phyloP scores from a whole-genome alignment of 805 yeast genomes.

The Priceomyces carsonii region DNA sequence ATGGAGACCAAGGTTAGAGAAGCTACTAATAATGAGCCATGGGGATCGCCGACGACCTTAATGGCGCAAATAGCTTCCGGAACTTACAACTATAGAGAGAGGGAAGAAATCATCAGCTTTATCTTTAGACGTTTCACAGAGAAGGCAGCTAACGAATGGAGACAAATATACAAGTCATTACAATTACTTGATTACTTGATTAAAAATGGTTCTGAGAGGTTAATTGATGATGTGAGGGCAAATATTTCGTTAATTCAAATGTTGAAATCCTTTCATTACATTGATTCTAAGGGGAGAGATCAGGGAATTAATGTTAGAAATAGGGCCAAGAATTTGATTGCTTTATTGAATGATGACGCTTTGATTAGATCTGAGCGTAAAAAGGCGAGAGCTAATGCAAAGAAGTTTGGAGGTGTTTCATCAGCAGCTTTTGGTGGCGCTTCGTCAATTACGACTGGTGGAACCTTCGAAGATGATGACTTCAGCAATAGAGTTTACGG shows the following conservation, averaged over 20 bases:
- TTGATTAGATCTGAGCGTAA: conserved; percentile 81
- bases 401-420: conserved; percentile 81
- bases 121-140: conserved; percentile 89
- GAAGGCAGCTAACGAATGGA: conserved; percentile 95
- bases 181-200: conserved; percentile 89
- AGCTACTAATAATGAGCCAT: conserved; percentile 98
- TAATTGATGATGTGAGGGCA: conserved; percentile 91
- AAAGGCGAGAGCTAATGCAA: conserved; percentile 82
- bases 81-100: conserved; percentile 80
- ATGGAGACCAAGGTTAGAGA: conserved; percentile 96
- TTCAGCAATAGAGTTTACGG: conserved; percentile 59
- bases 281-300: conserved; percentile 90
- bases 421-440: conserved; percentile 53
- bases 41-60: conserved; percentile 92
- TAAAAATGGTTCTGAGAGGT: conserved; percentile 91
- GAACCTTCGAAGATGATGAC: conserved; percentile 45
- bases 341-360: conserved; percentile 73
- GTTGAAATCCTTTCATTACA: conserved; percentile 91
- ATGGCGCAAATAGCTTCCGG: conserved; percentile 97
- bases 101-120: conserved; percentile 78
- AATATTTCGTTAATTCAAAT: conserved; percentile 78
- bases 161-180: conserved; percentile 93
- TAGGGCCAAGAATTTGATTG: conserved; percentile 75
- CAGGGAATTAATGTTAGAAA: conserved; percentile 95
- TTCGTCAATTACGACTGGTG: conserved; percentile 31